Conservation (phyloP, 345 rosid genomes). For the Aurinia saxatilis region DNA sequence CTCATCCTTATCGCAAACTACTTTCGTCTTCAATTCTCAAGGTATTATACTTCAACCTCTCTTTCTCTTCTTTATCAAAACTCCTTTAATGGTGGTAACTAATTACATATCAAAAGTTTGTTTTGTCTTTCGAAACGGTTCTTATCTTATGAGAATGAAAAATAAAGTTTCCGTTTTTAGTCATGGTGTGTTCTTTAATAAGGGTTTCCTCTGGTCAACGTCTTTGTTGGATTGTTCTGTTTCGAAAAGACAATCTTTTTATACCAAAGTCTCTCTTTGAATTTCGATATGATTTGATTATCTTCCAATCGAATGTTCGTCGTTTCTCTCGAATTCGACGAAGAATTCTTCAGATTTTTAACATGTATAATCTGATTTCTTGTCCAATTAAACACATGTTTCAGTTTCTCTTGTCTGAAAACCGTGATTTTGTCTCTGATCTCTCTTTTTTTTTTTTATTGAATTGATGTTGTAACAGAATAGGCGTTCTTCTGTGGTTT, state of each 20-base stretch:
- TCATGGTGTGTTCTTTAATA: not conserved
- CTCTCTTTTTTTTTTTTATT: not conserved
- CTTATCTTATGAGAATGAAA: not conserved
- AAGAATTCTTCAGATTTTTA: not conserved
- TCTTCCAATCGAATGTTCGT: not conserved
- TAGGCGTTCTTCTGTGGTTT: constrained; percentile 48
- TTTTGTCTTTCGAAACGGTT: not conserved
- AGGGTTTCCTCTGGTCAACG: constrained; percentile 12
- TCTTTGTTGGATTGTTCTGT: constrained; percentile 20
- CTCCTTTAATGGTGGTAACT: constrained; percentile 12
- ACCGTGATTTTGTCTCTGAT: not conserved
- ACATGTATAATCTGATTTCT: not conserved
- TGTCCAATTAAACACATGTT: too few relatives aligned
- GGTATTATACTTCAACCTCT: not conserved
- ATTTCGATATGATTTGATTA: not conserved
- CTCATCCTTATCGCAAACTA: constrained; percentile 13
- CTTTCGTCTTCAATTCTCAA: not conserved
- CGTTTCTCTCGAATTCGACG: not conserved
- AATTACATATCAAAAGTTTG: constrained; percentile 4
- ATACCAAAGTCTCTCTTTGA: not conserved
- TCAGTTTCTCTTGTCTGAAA: too few relatives aligned
- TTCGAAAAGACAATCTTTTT: not conserved
- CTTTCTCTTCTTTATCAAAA: not conserved
- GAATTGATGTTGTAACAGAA: not conserved
- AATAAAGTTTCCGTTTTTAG: not conserved